phyloP scores from a whole-genome alignment of 169 alveolate genomes.

The Babesia divergens region DNA sequence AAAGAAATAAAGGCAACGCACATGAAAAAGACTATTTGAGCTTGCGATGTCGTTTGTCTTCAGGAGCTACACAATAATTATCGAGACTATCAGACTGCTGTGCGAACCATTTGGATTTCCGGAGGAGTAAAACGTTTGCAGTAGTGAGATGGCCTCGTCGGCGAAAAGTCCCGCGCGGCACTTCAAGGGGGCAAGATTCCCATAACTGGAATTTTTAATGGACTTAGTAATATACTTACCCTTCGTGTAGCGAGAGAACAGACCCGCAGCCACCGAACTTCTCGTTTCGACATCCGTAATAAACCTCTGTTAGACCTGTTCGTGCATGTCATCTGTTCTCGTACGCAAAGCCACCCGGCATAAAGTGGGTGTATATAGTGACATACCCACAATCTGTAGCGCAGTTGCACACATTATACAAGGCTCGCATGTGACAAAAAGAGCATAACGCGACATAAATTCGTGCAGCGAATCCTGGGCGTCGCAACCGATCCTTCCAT shows the following conservation, averaged over 20 bases:
- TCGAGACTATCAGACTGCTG: neutral
- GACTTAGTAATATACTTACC: conserved; percentile 14
- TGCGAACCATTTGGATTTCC: conserved; percentile 52
- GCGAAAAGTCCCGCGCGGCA: conserved; percentile 30
- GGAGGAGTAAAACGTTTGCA: conserved; percentile 56
- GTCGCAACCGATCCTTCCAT: conserved; percentile 18
- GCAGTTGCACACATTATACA: conserved; percentile 81
- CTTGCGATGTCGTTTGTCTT: conserved; percentile 35
- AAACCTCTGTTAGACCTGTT: conserved; percentile 64
- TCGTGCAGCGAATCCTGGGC: conserved; percentile 16
- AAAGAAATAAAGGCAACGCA: neutral
- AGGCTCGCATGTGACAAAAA: conserved; percentile 78
- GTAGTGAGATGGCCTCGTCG: conserved; percentile 47
- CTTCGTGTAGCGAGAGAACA: conserved; percentile 63
- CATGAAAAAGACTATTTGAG: conserved; percentile 13
- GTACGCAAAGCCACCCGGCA: neutral
- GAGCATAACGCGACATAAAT: conserved; percentile 60
- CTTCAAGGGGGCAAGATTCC: conserved; percentile 30
- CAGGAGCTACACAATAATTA: conserved; percentile 16
- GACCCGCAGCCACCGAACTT: conserved; percentile 82
- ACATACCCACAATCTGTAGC: conserved; percentile 57
- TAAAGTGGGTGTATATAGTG: too few relatives aligned
- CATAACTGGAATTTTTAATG: conserved; percentile 32
- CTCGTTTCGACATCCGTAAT: conserved; percentile 76
- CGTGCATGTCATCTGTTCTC: neutral